Percentiles rank a stretch among this genome's conserved stretches.
Evolutionary conservation across 1,284 basidiomycete genomes (phyloP).

Genomic region (Pascua guehoae): DNA sequence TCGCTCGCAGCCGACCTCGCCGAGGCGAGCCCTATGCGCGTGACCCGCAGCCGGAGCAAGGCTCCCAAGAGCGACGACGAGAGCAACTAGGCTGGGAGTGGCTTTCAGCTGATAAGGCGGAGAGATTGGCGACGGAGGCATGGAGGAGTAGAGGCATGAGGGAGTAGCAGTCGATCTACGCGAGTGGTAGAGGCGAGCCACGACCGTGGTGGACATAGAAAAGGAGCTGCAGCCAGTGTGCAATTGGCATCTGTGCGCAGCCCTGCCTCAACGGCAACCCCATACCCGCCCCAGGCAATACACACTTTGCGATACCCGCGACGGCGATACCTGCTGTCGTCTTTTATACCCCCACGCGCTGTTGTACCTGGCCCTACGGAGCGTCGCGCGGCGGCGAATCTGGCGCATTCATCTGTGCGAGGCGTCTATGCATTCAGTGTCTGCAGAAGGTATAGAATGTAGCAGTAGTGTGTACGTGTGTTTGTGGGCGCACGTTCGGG

Average conservation of each 20-base stretch:
- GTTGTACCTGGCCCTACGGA: not conserved
- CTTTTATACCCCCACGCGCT: not conserved
- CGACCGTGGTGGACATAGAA: too few species aligned
- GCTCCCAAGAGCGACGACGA: slow-evolving; percentile 36
- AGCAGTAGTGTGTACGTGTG: too few species aligned
- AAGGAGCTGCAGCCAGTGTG: too few species aligned
- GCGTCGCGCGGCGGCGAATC: not conserved
- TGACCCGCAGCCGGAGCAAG: slow-evolving; percentile 45
- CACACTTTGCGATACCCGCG: slow-evolving; percentile 2
- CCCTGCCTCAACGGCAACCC: slow-evolving; percentile 17
- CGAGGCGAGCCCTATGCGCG: slow-evolving; percentile 32
- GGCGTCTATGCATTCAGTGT: slow-evolving; percentile 10
- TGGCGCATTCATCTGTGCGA: slow-evolving; percentile 21
- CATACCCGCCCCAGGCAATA: slow-evolving; percentile 2
- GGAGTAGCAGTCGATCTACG: too few species aligned
- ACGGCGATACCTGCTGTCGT: slow-evolving; percentile 11
- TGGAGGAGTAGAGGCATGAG: not conserved
- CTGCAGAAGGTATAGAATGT: not conserved
- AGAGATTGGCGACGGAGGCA: not conserved
- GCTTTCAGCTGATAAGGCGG: slow-evolving; percentile 53
- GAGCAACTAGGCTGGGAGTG: slow-evolving; percentile 12
- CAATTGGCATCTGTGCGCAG: too few species aligned
- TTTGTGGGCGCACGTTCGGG: too few species aligned
- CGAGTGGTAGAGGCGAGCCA: too few species aligned
- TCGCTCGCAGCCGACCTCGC: slow-evolving; percentile 1